Evolutionary conservation across 441 rosid species (phyloP).

Genomic region (Pelargonium citronellum): DNA sequence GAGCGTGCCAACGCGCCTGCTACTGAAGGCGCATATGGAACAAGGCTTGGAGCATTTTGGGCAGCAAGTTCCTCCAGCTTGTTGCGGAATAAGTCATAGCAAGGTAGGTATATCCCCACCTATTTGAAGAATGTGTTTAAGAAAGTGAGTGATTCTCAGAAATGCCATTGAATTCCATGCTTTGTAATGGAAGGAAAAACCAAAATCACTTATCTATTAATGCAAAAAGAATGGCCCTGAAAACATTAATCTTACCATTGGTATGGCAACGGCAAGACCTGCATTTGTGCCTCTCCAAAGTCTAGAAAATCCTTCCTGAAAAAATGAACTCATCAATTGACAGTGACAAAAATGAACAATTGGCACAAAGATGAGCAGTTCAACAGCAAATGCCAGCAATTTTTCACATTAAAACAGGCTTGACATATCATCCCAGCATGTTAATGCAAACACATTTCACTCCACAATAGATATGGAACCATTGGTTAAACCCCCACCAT

Average conservation of each 20-base stretch:
- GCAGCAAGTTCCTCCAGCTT: constrained; percentile 59
- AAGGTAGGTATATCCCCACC: constrained; percentile 96
- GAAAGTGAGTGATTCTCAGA: neutral
- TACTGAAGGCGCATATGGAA: constrained; percentile 57
- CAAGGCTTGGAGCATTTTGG: constrained; percentile 41
- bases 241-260: constrained; percentile 46
- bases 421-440: no score
- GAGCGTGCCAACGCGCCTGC: constrained; percentile 90
- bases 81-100: constrained; percentile 79
- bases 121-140: constrained; percentile 25
- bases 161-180: neutral
- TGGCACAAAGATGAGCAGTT: constrained; percentile 1
- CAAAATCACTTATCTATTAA: neutral
- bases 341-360: constrained; percentile 3
- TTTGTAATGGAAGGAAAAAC: neutral
- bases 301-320: constrained; percentile 82
- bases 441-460: no score
- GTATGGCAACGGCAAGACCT: constrained; percentile 84
- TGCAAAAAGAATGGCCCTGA: no score
- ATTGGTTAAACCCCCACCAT: no score
- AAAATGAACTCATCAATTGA: constrained; percentile 13
- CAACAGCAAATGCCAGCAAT: neutral
- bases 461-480: no score
- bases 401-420: no score
- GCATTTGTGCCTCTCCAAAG: constrained; percentile 99